A percentile compares a stretch with the other conserved stretches of the same genome.
Evolutionary conservation across 805 yeast species (phyloP).

Genomic region (Saccharomycopsis malanga): DNA sequence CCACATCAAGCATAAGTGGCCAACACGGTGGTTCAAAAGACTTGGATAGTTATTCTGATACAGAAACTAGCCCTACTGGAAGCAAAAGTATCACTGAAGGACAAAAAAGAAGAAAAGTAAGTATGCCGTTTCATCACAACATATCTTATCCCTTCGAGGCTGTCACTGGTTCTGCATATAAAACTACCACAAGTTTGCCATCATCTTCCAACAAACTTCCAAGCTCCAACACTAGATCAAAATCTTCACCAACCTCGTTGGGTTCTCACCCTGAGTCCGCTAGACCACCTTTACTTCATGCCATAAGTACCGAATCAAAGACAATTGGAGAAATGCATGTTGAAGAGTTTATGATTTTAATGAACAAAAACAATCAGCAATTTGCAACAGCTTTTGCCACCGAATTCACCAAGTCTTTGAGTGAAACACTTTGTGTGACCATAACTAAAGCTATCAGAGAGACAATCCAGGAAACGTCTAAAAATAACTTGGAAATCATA

Average conservation of each 20-base stretch:
- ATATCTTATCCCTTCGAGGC: not conserved
- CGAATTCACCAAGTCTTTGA: constrained; percentile 16
- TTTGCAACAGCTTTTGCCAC: constrained; percentile 21
- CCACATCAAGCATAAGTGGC: not conserved
- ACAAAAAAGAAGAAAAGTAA: constrained; percentile 5
- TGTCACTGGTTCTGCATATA: not conserved
- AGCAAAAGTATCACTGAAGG: not conserved
- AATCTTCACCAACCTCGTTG: not conserved
- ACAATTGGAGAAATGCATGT: constrained; percentile 17
- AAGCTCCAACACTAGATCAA: not conserved
- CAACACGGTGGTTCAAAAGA: not conserved
- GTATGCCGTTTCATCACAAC: constrained; percentile 1
- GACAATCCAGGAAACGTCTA: constrained; percentile 20
- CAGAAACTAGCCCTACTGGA: too few species aligned
- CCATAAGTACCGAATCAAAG: not conserved
- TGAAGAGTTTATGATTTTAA: constrained; percentile 17
- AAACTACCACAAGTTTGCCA: not conserved
- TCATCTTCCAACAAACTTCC: too few species aligned
- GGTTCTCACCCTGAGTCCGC: not conserved
- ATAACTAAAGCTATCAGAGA: constrained; percentile 19
- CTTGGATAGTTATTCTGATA: too few species aligned
- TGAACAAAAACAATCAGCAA: constrained; percentile 18
- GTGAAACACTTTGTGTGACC: constrained; percentile 15
- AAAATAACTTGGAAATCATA: constrained; percentile 20
- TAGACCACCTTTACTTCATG: not conserved